Evolutionary conservation across 192 early-diverging fungal species (phyloP).

Genomic region (Backusella psychrophila): DNA sequence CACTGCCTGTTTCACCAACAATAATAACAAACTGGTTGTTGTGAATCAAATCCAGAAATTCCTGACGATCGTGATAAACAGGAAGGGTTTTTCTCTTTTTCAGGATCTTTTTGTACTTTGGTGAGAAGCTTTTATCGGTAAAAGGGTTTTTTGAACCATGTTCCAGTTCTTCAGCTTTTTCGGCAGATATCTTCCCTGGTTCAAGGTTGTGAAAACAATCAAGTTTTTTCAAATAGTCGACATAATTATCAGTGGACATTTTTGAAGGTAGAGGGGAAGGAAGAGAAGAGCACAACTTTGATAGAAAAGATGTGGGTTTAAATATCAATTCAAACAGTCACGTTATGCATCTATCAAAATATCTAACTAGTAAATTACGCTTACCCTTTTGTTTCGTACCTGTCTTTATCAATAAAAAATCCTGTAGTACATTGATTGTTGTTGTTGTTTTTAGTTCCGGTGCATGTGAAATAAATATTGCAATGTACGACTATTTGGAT

Average conservation of each 20-base stretch:
- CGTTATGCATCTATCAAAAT: background rate
- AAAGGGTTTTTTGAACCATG: constrained; percentile 74
- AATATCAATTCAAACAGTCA: background rate
- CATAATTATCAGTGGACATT: constrained; percentile 47
- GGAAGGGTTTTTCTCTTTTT: constrained; percentile 84
- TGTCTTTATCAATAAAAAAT: background rate
- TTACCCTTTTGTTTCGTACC: background rate
- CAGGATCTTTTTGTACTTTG: constrained; percentile 87
- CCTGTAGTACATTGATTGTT: background rate
- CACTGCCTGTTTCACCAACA: constrained; percentile 96
- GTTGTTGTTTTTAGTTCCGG: background rate
- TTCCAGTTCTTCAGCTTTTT: constrained; percentile 80
- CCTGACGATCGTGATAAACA: constrained; percentile 87
- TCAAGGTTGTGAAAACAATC: constrained; percentile 47
- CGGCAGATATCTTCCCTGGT: constrained; percentile 76
- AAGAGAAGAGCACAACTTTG: background rate
- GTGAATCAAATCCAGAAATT: constrained; percentile 91
- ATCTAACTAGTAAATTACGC: background rate
- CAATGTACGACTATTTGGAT: background rate
- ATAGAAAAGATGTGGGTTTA: background rate
- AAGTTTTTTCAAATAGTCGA: constrained; percentile 42
- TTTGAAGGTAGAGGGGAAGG: background rate
- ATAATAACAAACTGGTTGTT: constrained; percentile 92
- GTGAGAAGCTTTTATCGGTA: constrained; percentile 73
- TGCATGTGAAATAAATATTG: background rate